Evolutionary conservation across 768 basidiomycete genomes (phyloP), one percentile per base, ranked within the genome.

Genomic region (Auricularia cornea): DNA sequence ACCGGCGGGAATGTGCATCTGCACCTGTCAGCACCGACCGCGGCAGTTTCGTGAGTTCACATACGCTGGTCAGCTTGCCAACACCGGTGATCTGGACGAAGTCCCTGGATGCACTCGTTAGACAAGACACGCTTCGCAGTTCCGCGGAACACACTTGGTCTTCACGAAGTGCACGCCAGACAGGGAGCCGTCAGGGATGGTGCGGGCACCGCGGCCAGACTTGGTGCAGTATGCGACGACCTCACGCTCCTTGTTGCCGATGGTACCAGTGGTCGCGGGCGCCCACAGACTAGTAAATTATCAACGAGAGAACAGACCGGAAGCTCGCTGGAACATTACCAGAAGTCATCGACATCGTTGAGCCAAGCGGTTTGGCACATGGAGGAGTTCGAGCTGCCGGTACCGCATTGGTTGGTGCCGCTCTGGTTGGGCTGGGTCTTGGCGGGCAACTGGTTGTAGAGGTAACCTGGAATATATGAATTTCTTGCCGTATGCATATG

Each of bases 391-490:
- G 77, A 82, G 59, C 77, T 72, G 20, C 71, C 75, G 3, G 81
- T 79, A 10, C 85, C 86, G 71, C 90, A 93, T 62, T 80, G 74
- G 71, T 89, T 87, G 16, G 84, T 85, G 18, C 85, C 86, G 8
- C 78, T 63, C 72, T 88, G 88, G 30, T 85, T 88, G 51, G 79
- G 68, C 69, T 89, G 81, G 16, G 80, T 71, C 65, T 67, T 60
- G 66, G 69, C 32, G 5, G 67, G 70, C 23, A 82, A 77, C 31
- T 69, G 65, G 63, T 70, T 75, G 62, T 71, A 69, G 31, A 73
- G 72, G 70, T 83, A 84, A 2, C 82, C 82, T 38, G 35, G 10
- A 14, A 8, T 0, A 14, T 10, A 10, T 38, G 35, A 38, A 14
- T 38, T 10, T 38, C 16, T 38, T 8, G 10, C 8, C 8, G 35